Base-by-base conservation (phyloP, 2,329 filamentous ascomycete species). In the Escovopsis weberi region DNA sequence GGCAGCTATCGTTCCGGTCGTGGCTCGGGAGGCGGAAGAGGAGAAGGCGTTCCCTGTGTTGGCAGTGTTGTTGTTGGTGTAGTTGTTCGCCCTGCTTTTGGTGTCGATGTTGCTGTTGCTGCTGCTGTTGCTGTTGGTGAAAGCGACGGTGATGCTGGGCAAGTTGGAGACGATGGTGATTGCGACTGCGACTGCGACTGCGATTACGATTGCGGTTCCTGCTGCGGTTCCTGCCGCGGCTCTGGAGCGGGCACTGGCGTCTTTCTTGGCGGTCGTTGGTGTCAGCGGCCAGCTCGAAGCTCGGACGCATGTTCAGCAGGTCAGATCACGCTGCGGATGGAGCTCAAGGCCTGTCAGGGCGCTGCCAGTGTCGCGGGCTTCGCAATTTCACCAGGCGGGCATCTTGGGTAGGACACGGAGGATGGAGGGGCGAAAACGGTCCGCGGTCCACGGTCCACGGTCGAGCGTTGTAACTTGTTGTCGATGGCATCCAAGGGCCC, bases 301-400 rank as follows among this genome's bases (percentile, higher is more conserved):
- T 50, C 48, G 43, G 45, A 48, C 41, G 53, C 53, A 55, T 55
- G 23, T 37, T 37, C 35, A 23, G 35, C 23, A 47, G 46, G 46
- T 47, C 43, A 47, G 46, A 45, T 37, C 12, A 45, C 26, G 23
- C 34, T 26, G 34, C 40, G 26, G 28, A 9, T 32, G 8, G 28
- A 32, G 28, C 28, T 32, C 28, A 32, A 11, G 28, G 28, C 28
- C 28, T 32, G 28, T 11, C 4, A 32, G 28, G 28, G 28, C 28
- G 28, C 3, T 11, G 8, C 28, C 8, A 32, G 28, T 32, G 28
- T 32, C 28, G 43, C 42, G 39, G 39, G 39, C 42, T 42, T 44
- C 30, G 37, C 43, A 49, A 44, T 42, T 45, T 53, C 48, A 52
- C 37, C 42, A 44, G 47, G 45, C 41, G 50, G 46, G 41, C 51